Percentiles rank a stretch among this genome's conserved stretches.
phyloP scores from a whole-genome alignment of 805 yeast species.

The Sugiyamaella valdiviana region DNA sequence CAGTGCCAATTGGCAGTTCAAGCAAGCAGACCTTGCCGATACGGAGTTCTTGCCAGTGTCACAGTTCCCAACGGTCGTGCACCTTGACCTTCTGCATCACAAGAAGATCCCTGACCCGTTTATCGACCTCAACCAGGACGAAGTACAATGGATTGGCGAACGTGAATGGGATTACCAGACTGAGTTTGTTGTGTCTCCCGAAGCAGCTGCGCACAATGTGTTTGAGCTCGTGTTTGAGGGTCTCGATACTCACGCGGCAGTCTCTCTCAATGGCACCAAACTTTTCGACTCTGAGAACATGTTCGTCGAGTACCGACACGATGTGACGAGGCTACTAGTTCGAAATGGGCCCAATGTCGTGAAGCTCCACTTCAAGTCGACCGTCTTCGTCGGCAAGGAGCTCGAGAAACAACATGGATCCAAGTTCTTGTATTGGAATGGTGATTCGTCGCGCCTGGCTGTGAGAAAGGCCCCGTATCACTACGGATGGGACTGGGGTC shows the following conservation, averaged over 20 bases:
- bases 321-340: conserved; percentile 22
- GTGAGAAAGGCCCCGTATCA: conserved; percentile 49
- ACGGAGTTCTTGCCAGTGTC: conserved; percentile 7
- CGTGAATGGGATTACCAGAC: conserved; percentile 41
- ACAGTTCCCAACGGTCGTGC: conserved; percentile 16
- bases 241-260: conserved; percentile 38
- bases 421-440: conserved; percentile 32
- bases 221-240: conserved; percentile 35
- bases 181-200: conserved; percentile 10
- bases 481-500: conserved; percentile 59
- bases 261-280: conserved; percentile 35
- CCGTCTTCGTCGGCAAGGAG: conserved; percentile 6
- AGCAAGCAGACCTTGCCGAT: conserved; percentile 7
- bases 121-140: conserved; percentile 37
- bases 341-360: conserved; percentile 9
- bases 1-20: conserved; percentile 9
- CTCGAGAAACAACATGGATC: conserved; percentile 10
- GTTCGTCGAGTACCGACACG: conserved; percentile 34
- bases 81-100: conserved; percentile 35
- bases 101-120: conserved; percentile 42
- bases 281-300: conserved; percentile 37
- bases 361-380: conserved; percentile 13
- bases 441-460: conserved; percentile 39
- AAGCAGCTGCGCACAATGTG: conserved; percentile 9
- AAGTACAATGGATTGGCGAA: conserved; percentile 46